These are phyloP conservation scores for Acanthamoeba royreba DNA, from an alignment of 208 protist genomes.

Conservation along the genomic window DNA sequence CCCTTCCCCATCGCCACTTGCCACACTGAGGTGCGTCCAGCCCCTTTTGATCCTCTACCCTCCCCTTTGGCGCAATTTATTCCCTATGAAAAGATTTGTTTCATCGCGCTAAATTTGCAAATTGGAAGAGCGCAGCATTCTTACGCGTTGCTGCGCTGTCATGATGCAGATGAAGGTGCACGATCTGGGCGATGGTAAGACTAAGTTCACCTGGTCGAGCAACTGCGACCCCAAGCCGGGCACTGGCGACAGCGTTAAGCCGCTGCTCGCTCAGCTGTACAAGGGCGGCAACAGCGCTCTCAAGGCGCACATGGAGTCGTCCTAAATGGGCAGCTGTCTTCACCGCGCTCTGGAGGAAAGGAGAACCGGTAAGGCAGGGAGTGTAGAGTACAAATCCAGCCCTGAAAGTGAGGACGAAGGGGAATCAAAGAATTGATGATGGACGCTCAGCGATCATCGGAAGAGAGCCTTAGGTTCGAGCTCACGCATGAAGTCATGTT, in stretches of 20 bases:
- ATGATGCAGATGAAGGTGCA: neutral
- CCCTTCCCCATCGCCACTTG: neutral
- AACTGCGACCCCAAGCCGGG: neutral
- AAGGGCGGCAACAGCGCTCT: neutral
- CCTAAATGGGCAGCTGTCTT: neutral
- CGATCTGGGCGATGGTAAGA: neutral
- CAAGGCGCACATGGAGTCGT: neutral
- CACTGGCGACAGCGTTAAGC: slow-evolving; percentile 1
- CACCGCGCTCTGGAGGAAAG: no score
- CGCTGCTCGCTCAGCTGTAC: neutral
- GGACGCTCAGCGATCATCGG: no score
- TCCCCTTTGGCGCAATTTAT: neutral
- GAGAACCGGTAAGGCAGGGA: no score
- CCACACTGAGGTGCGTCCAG: neutral
- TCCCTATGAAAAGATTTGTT: neutral
- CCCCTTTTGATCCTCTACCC: neutral
- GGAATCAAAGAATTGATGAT: no score
- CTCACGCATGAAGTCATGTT: no score
- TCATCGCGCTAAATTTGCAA: neutral
- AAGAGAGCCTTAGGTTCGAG: no score
- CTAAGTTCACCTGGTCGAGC: neutral
- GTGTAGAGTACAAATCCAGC: no score
- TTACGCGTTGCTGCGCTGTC: neutral
- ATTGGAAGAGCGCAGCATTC: no score
- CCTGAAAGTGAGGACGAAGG: no score